Percentiles rank a stretch among this genome's conserved stretches.
These are phyloP conservation scores for Secale cereale DNA, from an alignment of 176 grass and related monocot genomes.

Conservation along the genomic window DNA sequence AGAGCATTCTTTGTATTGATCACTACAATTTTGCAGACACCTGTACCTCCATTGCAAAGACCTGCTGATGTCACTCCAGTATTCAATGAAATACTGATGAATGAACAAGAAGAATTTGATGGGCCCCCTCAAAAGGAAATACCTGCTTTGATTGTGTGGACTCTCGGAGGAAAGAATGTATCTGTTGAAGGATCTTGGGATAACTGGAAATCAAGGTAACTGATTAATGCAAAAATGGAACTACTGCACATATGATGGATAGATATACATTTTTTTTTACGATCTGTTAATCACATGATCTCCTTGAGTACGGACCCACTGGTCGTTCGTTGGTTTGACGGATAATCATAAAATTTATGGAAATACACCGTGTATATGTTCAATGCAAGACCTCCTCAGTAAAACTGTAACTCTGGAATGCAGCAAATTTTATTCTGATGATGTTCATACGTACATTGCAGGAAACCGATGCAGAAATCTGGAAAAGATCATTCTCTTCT, in stretches of 20 bases:
- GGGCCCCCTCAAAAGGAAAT: slow-evolving; percentile 78
- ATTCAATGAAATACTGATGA: slow-evolving; percentile 71
- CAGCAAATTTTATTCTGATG: background rate
- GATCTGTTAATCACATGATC: background rate
- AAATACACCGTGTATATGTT: background rate
- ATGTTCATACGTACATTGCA: slow-evolving; percentile 41
- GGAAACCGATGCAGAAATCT: slow-evolving; percentile 82
- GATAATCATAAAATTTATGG: background rate
- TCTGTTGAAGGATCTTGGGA: slow-evolving; percentile 99
- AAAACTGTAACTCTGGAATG: background rate
- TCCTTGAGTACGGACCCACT: background rate
- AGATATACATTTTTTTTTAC: background rate
- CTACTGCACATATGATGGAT: background rate
- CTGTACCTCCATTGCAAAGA: slow-evolving; percentile 85
- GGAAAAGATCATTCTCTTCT: slow-evolving; percentile 93
- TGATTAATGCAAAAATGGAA: background rate
- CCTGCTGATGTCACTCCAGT: slow-evolving; percentile 63
- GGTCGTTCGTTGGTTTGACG: background rate
- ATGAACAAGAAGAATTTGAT: slow-evolving; percentile 57
- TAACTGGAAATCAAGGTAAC: slow-evolving; percentile 92
- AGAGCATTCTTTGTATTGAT: slow-evolving; percentile 22
- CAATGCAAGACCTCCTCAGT: background rate
- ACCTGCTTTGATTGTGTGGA: slow-evolving; percentile 88
- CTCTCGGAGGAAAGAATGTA: slow-evolving; percentile 74
- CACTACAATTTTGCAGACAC: slow-evolving; percentile 57